These are phyloP conservation scores for Colletotrichum viniferum DNA, from an alignment of 2,329 filamentous ascomycete genomes.

Conservation along the genomic window DNA sequence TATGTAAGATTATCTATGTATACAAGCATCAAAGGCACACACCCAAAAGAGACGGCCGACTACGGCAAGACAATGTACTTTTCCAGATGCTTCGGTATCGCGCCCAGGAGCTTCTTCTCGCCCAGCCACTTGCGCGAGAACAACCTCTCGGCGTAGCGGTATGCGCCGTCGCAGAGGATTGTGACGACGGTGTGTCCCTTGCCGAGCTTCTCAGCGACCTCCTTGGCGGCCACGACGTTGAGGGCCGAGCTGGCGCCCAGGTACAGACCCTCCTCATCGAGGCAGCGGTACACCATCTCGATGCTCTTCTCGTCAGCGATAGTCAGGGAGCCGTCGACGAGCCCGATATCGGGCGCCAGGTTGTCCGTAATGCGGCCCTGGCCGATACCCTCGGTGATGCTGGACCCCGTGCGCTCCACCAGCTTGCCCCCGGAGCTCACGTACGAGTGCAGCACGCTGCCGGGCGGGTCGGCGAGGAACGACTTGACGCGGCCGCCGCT, in stretches of 20 bases:
- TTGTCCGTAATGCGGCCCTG: conserved; percentile 98
- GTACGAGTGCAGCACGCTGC: conserved; percentile 91
- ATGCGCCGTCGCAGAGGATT: conserved; percentile 94
- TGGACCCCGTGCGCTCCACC: conserved; percentile 79
- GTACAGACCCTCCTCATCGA: conserved; percentile 96
- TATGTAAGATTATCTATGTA: conserved; percentile 22
- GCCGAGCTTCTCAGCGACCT: conserved; percentile 89
- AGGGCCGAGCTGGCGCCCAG: conserved; percentile 91
- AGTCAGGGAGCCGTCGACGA: conserved; percentile 83
- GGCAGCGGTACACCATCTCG: conserved; percentile 94
- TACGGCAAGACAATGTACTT: conserved; percentile 95
- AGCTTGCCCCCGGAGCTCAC: conserved; percentile 84
- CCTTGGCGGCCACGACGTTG: conserved; percentile 94
- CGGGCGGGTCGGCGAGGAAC: conserved; percentile 92
- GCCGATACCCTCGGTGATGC: conserved; percentile 97
- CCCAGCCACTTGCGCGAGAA: conserved; percentile 92
- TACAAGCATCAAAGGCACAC: conserved; percentile 21
- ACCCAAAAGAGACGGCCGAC: not conserved
- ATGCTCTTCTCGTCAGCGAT: conserved; percentile 94
- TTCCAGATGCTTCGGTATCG: conserved; percentile 83
- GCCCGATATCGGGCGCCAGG: conserved; percentile 79
- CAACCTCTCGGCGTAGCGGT: conserved; percentile 90
- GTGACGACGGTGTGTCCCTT: conserved; percentile 92
- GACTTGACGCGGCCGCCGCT: conserved; percentile 80
- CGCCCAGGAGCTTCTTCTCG: conserved; percentile 80